Evolutionary conservation across 2,329 filamentous ascomycete species (phyloP), one percentile per base, ranked within the genome.

Genomic region (Talaromyces amestolkiae): DNA sequence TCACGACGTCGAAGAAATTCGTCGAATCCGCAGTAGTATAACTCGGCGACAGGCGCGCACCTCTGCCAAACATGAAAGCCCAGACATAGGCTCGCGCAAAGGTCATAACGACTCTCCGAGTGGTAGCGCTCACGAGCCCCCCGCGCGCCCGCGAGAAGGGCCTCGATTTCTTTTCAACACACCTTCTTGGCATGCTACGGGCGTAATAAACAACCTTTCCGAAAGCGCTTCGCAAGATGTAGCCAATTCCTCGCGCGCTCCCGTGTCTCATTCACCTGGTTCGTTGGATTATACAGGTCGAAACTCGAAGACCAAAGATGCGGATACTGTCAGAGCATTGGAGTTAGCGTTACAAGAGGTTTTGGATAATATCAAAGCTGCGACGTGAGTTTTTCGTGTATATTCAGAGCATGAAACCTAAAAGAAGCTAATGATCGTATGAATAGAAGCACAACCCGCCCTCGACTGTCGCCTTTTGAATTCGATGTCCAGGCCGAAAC

Each of bases 1-100:
- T 54, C 94, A 98, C 78, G 85, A 96, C 80, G 91, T 97, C 66
- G 91, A 94, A 8, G 91, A 92, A 77, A 98, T 98, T 72, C 86
- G 87, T 70, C 91, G 90, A 77, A 82, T 96, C 72, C 87, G 94
- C 62, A 91, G 92, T 53, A 86, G 87, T 67, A 96, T 98, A 77
- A 98, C 94, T 31, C 85, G 94, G 69, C 86, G 94, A 66, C 92
- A 97, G 75, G 89, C 92, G 2, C 86, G 91, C 72, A 88, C 88
- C 1, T 79, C 85, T 15, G 80, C 83, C 24, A 85, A 84, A 66
- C 85, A 86, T 66, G 87, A 89, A 63, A 82, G 82, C 43, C 88
- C 87, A n/a, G 89, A 87, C 17, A 86, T 85, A 4, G 64, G 77
- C 79, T 81, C 54, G 84, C 82, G 63, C 82, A 75, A 73, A 80